Percentiles rank a stretch among this genome's conserved stretches.
Evolutionary conservation across 805 yeast species (phyloP).

Genomic region (Cyberlindnera veronae): DNA sequence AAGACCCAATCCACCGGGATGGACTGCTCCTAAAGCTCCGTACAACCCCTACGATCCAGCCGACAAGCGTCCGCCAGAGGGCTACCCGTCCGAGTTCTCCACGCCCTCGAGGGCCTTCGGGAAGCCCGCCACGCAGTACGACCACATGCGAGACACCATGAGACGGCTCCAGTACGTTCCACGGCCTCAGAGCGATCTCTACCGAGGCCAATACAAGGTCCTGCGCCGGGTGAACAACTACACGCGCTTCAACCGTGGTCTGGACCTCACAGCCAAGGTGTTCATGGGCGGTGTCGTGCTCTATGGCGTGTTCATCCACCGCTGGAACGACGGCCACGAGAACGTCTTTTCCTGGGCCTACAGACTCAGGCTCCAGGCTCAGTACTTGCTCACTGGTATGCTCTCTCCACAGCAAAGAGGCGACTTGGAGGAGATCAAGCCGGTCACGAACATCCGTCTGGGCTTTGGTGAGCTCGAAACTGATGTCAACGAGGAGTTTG

Average conservation of each 20-base stretch:
- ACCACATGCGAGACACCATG: slow-evolving; percentile 71
- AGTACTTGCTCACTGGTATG: slow-evolving; percentile 51
- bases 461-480: slow-evolving; percentile 33
- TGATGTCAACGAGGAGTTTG: slow-evolving; percentile 32
- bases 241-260: slow-evolving; percentile 54
- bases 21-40: slow-evolving; percentile 58
- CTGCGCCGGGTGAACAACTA: slow-evolving; percentile 55
- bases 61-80: slow-evolving; percentile 75
- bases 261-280: slow-evolving; percentile 51
- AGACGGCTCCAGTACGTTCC: slow-evolving; percentile 71
- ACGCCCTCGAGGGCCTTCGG: slow-evolving; percentile 67
- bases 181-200: slow-evolving; percentile 66
- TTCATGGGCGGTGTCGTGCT: slow-evolving; percentile 46
- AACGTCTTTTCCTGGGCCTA: slow-evolving; percentile 69
- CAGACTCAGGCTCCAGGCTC: slow-evolving; percentile 52
- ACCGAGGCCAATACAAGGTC: slow-evolving; percentile 77
- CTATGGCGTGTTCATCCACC: slow-evolving; percentile 66
- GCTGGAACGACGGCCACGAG: slow-evolving; percentile 85
- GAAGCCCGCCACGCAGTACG: slow-evolving; percentile 61
- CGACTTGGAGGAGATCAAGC: slow-evolving; percentile 46
- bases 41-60: slow-evolving; percentile 82
- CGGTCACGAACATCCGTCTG: slow-evolving; percentile 30
- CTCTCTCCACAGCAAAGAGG: slow-evolving; percentile 57
- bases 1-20: slow-evolving; percentile 72
- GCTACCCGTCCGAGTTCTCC: slow-evolving; percentile 79